A percentile compares a stretch with the other conserved stretches of the same genome.
These are phyloP conservation scores for Rhexocercosporidium sp. DNA, from an alignment of 2,329 filamentous ascomycete genomes.

Conservation along the genomic window DNA sequence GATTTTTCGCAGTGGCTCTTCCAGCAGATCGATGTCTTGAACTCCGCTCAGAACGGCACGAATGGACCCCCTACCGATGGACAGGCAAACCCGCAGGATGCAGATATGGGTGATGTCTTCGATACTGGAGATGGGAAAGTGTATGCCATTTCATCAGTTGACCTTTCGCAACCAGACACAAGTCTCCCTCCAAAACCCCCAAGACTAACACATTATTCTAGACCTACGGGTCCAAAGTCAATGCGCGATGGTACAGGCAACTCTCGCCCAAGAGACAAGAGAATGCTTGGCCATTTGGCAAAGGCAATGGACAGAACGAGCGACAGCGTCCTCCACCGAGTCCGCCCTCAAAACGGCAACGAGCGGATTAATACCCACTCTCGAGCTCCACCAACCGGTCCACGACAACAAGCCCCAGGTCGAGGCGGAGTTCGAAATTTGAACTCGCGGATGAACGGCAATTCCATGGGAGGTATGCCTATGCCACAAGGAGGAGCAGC, in stretches of 20 bases:
- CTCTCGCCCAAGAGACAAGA: constrained; percentile 70
- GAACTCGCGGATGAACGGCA: constrained; percentile 54
- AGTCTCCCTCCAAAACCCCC: constrained; percentile 21
- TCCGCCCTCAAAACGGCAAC: constrained; percentile 72
- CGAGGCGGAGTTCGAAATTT: constrained; percentile 43
- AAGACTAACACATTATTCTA: constrained; percentile 55
- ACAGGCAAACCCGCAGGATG: constrained; percentile 67
- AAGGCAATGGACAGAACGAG: constrained; percentile 79
- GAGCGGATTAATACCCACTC: constrained; percentile 83
- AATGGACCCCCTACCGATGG: constrained; percentile 42
- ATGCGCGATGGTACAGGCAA: constrained; percentile 74
- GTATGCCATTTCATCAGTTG: constrained; percentile 52
- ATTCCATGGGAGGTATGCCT: constrained; percentile 48
- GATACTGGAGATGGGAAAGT: constrained; percentile 56
- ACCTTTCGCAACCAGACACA: constrained; percentile 17
- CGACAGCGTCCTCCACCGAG: constrained; percentile 80
- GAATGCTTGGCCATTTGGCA: constrained; percentile 84
- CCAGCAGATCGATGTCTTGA: constrained; percentile 75
- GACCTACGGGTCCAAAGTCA: constrained; percentile 91
- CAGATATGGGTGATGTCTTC: constrained; percentile 70
- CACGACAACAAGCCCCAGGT: constrained; percentile 55
- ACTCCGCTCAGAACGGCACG: constrained; percentile 63
- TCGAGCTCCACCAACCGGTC: constrained; percentile 74
- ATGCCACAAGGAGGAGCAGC: constrained; percentile 47
- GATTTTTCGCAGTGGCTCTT: constrained; percentile 96